Conservation (phyloP, 148 eudicot genomes). For the Silene conica region DNA sequence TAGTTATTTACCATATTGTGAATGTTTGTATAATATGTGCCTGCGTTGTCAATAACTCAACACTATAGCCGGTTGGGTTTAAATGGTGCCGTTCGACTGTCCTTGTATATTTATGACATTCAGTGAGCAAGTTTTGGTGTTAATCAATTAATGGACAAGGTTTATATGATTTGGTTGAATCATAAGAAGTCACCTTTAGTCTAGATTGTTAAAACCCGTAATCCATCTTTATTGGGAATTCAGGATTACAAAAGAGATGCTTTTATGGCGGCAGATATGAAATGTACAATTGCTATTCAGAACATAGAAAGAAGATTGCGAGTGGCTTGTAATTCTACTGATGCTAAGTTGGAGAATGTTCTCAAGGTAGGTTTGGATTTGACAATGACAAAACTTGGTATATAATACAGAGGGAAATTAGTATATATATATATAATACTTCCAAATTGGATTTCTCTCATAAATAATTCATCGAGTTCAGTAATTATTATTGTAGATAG, state of each 20-base stretch:
- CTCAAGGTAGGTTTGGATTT: conserved; percentile 54
- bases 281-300: conserved; percentile 71
- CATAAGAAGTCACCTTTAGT: neutral
- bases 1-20: too few relatives aligned
- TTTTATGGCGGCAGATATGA: conserved; percentile 78
- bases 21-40: too few relatives aligned
- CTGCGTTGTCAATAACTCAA: too few relatives aligned
- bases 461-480: too few relatives aligned
- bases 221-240: conserved; percentile 19
- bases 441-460: too few relatives aligned
- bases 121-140: neutral
- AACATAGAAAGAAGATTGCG: conserved; percentile 89
- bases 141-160: neutral
- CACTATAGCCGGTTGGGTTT: neutral
- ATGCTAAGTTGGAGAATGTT: conserved; percentile 70
- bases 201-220: neutral
- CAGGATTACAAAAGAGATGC: conserved; percentile 87
- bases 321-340: conserved; percentile 66
- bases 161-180: neutral
- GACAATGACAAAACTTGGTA: too few relatives aligned
- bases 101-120: neutral
- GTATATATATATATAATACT: too few relatives aligned
- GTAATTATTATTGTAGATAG: too few relatives aligned
- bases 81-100: neutral
- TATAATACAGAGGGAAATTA: too few relatives aligned